These are phyloP conservation scores for Verticillium isaacii DNA, from an alignment of 2,329 filamentous ascomycete species.

Conservation along the genomic window DNA sequence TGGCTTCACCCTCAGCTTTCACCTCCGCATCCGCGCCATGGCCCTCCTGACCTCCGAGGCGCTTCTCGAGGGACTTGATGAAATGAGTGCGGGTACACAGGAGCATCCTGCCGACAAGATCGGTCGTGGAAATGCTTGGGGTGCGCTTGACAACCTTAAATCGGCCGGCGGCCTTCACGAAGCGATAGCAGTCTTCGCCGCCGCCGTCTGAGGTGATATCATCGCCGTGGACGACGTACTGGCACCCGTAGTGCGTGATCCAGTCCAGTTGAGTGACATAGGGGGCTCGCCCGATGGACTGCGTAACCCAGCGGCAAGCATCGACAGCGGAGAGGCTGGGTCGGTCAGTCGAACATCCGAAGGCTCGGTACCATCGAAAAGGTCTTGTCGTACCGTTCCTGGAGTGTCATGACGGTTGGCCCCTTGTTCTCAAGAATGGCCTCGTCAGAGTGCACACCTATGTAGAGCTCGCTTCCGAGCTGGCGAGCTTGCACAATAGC, in stretches of 20 bases:
- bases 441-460: slow-evolving; percentile 94
- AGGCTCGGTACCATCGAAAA: slow-evolving; percentile 4
- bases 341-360: background rate
- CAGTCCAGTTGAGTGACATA: slow-evolving; percentile 93
- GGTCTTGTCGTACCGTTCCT: slow-evolving; percentile 61
- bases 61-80: slow-evolving; percentile 70
- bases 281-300: slow-evolving; percentile 77
- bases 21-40: slow-evolving; percentile 62
- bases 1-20: slow-evolving; percentile 56
- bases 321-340: slow-evolving; percentile 78
- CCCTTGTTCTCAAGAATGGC: slow-evolving; percentile 96
- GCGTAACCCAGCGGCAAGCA: slow-evolving; percentile 91
- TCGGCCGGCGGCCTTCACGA: slow-evolving; percentile 86
- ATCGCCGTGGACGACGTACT: slow-evolving; percentile 93
- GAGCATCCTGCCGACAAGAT: slow-evolving; percentile 96
- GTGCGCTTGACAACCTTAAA: slow-evolving; percentile 98
- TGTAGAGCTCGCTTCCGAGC: slow-evolving; percentile 80
- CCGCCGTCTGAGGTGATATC: slow-evolving; percentile 93
- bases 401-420: slow-evolving; percentile 91
- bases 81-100: slow-evolving; percentile 94
- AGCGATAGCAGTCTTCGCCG: slow-evolving; percentile 95
- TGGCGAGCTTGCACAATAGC: slow-evolving; percentile 95
- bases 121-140: slow-evolving; percentile 93
- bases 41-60: slow-evolving; percentile 68
- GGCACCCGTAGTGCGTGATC: slow-evolving; percentile 93